These are phyloP conservation scores for Panaeolus papilionaceus DNA, from an alignment of 768 basidiomycete species.

Conservation along the genomic window DNA sequence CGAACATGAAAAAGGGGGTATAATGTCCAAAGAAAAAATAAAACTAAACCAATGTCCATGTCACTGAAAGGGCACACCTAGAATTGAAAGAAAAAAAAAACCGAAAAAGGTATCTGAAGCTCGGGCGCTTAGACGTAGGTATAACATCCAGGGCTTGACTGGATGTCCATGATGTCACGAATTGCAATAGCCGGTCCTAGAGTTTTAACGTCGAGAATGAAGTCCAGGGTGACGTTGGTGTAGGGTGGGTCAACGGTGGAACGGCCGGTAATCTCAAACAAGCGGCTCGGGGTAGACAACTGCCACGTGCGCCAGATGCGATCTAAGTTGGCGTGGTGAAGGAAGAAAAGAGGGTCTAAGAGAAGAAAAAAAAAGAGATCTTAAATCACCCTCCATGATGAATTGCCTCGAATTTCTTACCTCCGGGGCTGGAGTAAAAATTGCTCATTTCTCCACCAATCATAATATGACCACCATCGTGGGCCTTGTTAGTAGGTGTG, in stretches of 20 bases:
- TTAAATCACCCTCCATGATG: background rate
- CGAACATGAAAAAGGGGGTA: background rate
- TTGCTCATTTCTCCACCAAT: constrained; percentile 43
- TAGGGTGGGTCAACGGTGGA: constrained; percentile 34
- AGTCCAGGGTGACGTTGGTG: constrained; percentile 40
- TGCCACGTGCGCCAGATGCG: constrained; percentile 51
- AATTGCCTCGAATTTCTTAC: constrained; percentile 27
- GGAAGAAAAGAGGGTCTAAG: constrained; percentile 47
- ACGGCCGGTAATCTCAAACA: constrained; percentile 43
- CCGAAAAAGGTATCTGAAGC: background rate
- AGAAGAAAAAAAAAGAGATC: background rate
- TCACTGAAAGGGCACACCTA: background rate
- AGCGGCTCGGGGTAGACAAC: constrained; percentile 23
- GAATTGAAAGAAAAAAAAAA: background rate
- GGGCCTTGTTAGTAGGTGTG: constrained; percentile 32
- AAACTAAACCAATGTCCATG: background rate
- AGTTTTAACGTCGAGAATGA: constrained; percentile 34
- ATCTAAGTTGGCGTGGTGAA: constrained; percentile 49
- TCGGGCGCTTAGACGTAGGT: constrained; percentile 29
- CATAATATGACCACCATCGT: constrained; percentile 43
- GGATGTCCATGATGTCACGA: constrained; percentile 41
- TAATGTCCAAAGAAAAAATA: background rate
- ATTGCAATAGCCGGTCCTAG: constrained; percentile 36
- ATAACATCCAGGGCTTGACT: constrained; percentile 38
- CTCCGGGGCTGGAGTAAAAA: constrained; percentile 44